Base-by-base conservation (phyloP, 129 eudicot genomes). In the Sambucus nigra region DNA sequence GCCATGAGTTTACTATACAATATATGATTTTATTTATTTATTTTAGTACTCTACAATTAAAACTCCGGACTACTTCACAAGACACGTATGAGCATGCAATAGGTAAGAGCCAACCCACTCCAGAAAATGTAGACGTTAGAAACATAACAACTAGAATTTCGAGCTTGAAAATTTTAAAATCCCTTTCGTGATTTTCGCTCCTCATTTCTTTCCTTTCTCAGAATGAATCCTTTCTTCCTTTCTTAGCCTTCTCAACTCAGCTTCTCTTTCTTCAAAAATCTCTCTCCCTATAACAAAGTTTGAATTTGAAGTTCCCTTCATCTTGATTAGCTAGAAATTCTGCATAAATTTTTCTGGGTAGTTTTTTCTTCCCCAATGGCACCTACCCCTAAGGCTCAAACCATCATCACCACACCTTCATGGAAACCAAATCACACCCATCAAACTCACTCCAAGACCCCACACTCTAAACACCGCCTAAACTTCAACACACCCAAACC, bases 401-500 rank as follows among this genome's bases (percentile, higher is more conserved):
- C 42, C 42, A 35, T 3, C 13, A 35, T 35, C 42, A 12, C 42
- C 12, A 72, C 74, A 8, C 82, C 84, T 35, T 55, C 63, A 2
- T 46, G 69, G 25, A 72, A 69, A 32, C 62, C 44, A 8, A 50
- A 59, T 29, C 68, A 64, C n/a, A 60, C 57, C 50, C 55, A 59
- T 29, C 68, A 64, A 20, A 60, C 57, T 46, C 60, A 67, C 24
- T 2, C 59, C 5, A 76, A 45, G 68, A 84, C 89, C 10, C 94
- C 94, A 12, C 70, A 71, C 4, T 80, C 89, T 0, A 80, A 77
- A 33, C 79, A 84, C 24, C 78, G 88, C 0, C 64, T 80, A 22
- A 63, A 77, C 60, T 77, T 80, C 61, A 42, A 42, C 19, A 38
- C 52, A 25, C 9, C 69, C 0, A 80, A 79, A 51, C 76, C 88